phyloP scores from a whole-genome alignment of 2,329 filamentous ascomycete species.

The Ceratocystis cubensis region DNA sequence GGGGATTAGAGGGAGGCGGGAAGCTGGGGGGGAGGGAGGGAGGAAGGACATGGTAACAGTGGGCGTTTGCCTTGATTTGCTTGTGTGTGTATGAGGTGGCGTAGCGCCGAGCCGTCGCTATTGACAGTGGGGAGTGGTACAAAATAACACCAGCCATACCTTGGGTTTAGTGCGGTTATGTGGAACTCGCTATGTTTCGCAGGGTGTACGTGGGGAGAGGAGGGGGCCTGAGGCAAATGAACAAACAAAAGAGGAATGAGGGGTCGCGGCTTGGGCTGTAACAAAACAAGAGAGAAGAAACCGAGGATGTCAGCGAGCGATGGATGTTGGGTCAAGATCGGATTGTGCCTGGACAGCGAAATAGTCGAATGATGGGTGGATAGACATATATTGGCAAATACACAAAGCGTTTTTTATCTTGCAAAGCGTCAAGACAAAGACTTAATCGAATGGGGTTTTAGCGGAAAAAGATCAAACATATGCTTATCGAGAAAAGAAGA shows the following conservation, averaged over 20 bases:
- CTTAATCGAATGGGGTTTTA: background rate
- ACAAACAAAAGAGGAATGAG: conserved; percentile 21
- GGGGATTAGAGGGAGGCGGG: background rate
- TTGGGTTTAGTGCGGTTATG: conserved; percentile 4
- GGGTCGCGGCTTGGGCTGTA: conserved; percentile 20
- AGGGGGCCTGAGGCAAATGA: conserved; percentile 17
- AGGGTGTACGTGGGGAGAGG: conserved; percentile 18
- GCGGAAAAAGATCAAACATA: background rate
- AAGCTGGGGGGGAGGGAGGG: background rate
- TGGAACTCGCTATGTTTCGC: conserved; percentile 20
- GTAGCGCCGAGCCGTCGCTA: background rate
- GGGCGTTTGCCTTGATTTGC: background rate
- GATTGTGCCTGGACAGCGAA: background rate
- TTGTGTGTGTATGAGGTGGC: background rate
- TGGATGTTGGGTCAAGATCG: background rate
- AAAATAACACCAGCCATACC: background rate
- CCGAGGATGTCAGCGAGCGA: background rate
- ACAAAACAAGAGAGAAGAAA: background rate
- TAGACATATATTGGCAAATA: background rate
- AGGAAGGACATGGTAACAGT: background rate
- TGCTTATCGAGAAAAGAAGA: background rate
- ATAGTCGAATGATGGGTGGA: background rate
- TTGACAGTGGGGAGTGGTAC: background rate
- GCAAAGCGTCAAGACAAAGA: background rate
- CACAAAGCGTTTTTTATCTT: background rate